Evolutionary conservation across 2,329 filamentous ascomycete species (phyloP), one percentile per base, ranked within the genome.

Genomic region (Botrytis fabae): DNA sequence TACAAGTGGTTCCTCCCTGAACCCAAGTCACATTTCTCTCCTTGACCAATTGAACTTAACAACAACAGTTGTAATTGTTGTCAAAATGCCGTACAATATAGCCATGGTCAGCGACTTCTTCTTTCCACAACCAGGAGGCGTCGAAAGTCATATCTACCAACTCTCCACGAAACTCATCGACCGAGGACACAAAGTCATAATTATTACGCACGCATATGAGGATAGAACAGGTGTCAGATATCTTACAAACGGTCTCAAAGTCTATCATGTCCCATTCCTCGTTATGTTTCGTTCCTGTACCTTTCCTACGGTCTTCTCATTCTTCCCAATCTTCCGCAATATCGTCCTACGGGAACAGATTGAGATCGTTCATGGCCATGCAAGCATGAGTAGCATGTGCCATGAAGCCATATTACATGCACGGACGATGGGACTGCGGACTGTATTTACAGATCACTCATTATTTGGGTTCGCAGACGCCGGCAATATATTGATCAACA

Each of bases 101-200:
- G 90, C 89, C 75, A 99, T 99, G 96, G 93, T 98, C 82, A 95
- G 95, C 88, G 96, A 99, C 86, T 98, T 97, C 88, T 99, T 99
- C 90, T 99, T 97, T 81, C 96, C 96, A 22, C 95, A 98, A 80
- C 95, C 96, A 70, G 95, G 96, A 81, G 96, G 96, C 79, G 90
- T 99, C 77, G 96, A 99, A 85, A 97, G 94, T 83, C 96, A 99
- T 84, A 98, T 99, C 79, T 99, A 99, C 85, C 96, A 99, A 83
- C 87, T 99, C 59, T 96, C 95, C 46, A 93, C 92, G 73, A 99
- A 98, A 87, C 90, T 99, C 78, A 94, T 98, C 77, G 95, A 99
- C 82, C 93, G 96, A 59, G 96, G 96, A 59, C 96, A 99, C 86
- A 98, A 98, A 84, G 95, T 99, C 79, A 93, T 99, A 76, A 92